A percentile compares a stretch with the other conserved stretches of the same genome.
These are phyloP conservation scores for Musa schizocarpa DNA, from an alignment of 176 grass and related monocot species.

Conservation along the genomic window DNA sequence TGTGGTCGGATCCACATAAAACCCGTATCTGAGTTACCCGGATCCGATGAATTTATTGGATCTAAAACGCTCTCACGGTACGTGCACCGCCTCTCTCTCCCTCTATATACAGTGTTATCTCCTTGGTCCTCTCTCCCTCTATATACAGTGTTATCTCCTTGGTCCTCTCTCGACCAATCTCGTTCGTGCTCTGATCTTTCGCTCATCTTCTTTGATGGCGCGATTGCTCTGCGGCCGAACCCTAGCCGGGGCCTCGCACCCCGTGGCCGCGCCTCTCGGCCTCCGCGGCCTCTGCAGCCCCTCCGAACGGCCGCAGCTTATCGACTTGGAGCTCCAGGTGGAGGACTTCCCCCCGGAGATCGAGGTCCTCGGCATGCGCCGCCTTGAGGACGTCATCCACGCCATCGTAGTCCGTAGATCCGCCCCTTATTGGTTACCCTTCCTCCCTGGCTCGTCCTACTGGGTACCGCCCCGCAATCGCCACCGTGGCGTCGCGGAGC, in stretches of 20 bases:
- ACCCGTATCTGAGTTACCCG: too few species aligned
- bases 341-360: slow-evolving; percentile 20
- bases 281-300: slow-evolving; percentile 26
- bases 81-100: too few species aligned
- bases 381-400: slow-evolving; percentile 62
- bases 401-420: slow-evolving; percentile 50
- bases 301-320: slow-evolving; percentile 37
- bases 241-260: slow-evolving; percentile 28
- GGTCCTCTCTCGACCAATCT: too few species aligned
- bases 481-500: slow-evolving; percentile 33
- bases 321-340: slow-evolving; percentile 62
- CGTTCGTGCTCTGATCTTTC: background rate
- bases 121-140: too few species aligned
- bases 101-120: too few species aligned
- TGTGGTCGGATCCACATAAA: too few species aligned
- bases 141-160: too few species aligned
- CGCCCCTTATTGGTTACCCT: slow-evolving; percentile 89
- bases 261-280: background rate
- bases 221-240: slow-evolving; percentile 37
- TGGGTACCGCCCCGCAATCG: slow-evolving; percentile 61
- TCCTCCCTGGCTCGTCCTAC: slow-evolving; percentile 76
- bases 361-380: slow-evolving; percentile 38
- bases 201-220: slow-evolving; percentile 28
- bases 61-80: too few species aligned
- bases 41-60: too few species aligned